Evolutionary conservation across 768 basidiomycete genomes (phyloP), one percentile per base, ranked within the genome.

Genomic region (Cystofilobasidium capitatum): DNA sequence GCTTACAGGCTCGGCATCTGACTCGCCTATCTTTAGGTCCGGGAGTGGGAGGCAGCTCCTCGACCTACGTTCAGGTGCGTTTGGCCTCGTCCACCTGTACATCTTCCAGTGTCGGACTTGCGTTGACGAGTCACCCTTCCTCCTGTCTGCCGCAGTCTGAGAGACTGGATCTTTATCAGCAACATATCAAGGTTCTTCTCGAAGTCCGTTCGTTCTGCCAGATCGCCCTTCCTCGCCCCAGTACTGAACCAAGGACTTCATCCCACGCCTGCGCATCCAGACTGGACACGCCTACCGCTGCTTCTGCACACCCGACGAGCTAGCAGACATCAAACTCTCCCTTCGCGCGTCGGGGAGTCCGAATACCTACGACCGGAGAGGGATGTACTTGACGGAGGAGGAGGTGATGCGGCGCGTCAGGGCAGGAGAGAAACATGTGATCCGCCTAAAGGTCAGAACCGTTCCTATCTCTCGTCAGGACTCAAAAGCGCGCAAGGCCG

Each of bases 201-300:
- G 84, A 88, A 62, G 94, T 93, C 70, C 36, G 81, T 69, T 37
- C 31, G n/a, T 17, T 65, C n/a, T n/a, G n/a, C 39, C 37, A 39
- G 31, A 47, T 16, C 22, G n/a, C n/a, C 20, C 26, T 36, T 17
- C 26, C 12, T 67, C 16, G 12, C 33, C 2, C 40, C 51, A 24
- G 40, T 44, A 47, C 31, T 37, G 22, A 29, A 14, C n/a, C 14
- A 20, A 13, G 39, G n/a, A 8, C 22, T 24, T 8, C 13, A 22
- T 31, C 39, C 7, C 31, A 10, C 24, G n/a, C 37, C 61, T 35
- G 31, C 10, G 36, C 47, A 9, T 47, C 9, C 29, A 97, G 92
- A 82, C 83, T 49, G 90, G 88, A 5, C 84, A 88, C 67, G 94
- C 93, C 9, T 99, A 99, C 75, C 86, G 89, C 24, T 98, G 96